Percentiles rank a stretch among this genome's conserved stretches.
These are phyloP conservation scores for Castanea crenata DNA, from an alignment of 306 rosid genomes.

Conservation along the genomic window DNA sequence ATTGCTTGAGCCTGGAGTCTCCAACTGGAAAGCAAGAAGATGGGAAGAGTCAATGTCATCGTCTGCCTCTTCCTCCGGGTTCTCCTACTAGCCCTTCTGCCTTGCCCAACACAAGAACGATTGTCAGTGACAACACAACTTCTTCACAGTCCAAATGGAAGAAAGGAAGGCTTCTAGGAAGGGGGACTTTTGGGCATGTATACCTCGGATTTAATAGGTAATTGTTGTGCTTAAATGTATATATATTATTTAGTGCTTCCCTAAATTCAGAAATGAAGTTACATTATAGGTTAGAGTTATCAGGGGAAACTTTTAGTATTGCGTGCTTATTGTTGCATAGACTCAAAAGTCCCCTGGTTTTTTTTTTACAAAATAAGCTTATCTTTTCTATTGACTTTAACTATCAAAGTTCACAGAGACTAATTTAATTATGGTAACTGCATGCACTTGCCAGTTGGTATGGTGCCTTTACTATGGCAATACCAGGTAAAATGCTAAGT, in stretches of 20 bases:
- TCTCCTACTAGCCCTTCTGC: constrained; percentile 88
- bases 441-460: not conserved
- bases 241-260: not conserved
- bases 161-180: constrained; percentile 93
- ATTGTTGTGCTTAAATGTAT: not conserved
- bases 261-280: constrained; percentile 9
- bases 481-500: not conserved
- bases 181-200: constrained; percentile 97
- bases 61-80: constrained; percentile 94
- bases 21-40: constrained; percentile 75
- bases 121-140: constrained; percentile 35
- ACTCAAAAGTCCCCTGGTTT: too few species aligned
- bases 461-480: not conserved
- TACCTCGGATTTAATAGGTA: constrained; percentile 92
- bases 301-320: too few species aligned
- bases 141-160: constrained; percentile 63
- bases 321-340: too few species aligned
- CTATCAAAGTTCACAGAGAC: too few species aligned
- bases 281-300: too few species aligned
- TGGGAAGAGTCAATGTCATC: constrained; percentile 71
- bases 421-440: not conserved
- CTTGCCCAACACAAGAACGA: constrained; percentile 36
- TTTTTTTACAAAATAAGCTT: too few species aligned
- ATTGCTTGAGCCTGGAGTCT: constrained; percentile 59
- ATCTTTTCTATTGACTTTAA: too few species aligned